Percentiles rank a stretch among this genome's conserved stretches.
phyloP scores from a whole-genome alignment of 1,284 basidiomycete genomes.

The Cystobasidiaceae sp. region DNA sequence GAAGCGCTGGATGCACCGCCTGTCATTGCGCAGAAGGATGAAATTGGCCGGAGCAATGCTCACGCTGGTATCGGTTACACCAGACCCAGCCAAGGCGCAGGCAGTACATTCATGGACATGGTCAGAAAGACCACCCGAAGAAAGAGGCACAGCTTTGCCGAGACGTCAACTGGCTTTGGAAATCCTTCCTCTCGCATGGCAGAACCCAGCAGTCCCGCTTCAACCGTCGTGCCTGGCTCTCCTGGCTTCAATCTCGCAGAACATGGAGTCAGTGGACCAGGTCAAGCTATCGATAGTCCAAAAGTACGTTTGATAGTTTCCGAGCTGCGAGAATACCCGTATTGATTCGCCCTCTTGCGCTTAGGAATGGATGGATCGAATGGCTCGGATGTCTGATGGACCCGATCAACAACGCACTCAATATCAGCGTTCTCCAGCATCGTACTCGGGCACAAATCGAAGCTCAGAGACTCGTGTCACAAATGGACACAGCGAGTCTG shows the following conservation, averaged over 20 bases:
- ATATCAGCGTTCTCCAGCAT: constrained; percentile 1
- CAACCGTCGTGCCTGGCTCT: background rate
- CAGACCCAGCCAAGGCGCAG: background rate
- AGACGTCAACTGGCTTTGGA: background rate
- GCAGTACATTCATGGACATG: constrained; percentile 9
- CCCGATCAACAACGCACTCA: background rate
- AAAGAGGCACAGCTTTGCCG: background rate
- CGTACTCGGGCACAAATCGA: background rate
- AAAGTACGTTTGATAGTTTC: constrained; percentile 8
- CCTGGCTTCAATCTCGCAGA: constrained; percentile 15
- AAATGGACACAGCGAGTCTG: constrained; percentile 10
- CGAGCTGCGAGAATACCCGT: too few relatives aligned
- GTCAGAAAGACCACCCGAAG: constrained; percentile 10
- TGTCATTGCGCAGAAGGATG: background rate
- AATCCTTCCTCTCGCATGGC: background rate
- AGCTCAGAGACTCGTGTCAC: constrained; percentile 26
- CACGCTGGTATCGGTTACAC: background rate
- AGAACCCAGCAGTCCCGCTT: constrained; percentile 6
- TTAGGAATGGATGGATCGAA: constrained; percentile 13
- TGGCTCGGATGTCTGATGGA: constrained; percentile 1
- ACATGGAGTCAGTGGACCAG: constrained; percentile 13
- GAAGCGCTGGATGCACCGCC: constrained; percentile 13
- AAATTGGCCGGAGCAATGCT: background rate
- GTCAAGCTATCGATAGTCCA: constrained; percentile 1
- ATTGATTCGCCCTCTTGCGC: too few relatives aligned